Base-by-base conservation (phyloP, 768 basidiomycete species). In the Hortiboletus flavorubellus region DNA sequence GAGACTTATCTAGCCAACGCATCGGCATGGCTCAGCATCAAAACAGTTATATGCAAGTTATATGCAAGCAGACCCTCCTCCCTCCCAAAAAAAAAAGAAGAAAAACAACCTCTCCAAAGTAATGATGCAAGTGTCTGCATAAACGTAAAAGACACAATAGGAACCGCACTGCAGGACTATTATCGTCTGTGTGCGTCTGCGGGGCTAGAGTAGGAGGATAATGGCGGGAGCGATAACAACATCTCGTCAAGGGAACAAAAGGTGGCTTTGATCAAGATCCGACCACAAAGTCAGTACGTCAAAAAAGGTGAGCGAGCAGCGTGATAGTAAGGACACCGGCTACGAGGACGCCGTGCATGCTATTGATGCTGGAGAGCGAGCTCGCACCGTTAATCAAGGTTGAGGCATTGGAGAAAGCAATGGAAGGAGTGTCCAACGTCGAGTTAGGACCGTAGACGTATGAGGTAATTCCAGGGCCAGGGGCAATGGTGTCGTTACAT, bases 361-460 rank as follows among this genome's bases (percentile, higher is more conserved):
- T 39, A 15, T 58, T 51, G 11, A 47, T 23, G 30, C 51, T 43
- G 2, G 61, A 34, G 15, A 59, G 42, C 38, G 59, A 33, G 34
- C n/a, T 53, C 7, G 64, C 63, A 5, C 78, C 79, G 46, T 78
- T 80, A 30, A 86, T 64, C 46, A 84, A 60, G 7, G 79, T 80
- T 0, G 82, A 79, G 44, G 74, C 68, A 63, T 89, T 89, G 55
- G 83, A 83, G 64, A 83, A 81, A 0, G 73, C 63, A 54, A 90
- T 74, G 10, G 72, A 69, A 0, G 88, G 88, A 0, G 76, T 79
- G 53, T 80, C 64, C 29, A 74, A 60, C 8, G 84, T 76, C 8
- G 76, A 62, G 68, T 88, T 87, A 41, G 76, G 26, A 55, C 76
- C 78, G 61, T 89, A 90, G 9, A 83, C 75, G 66, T 90, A 89